These are phyloP conservation scores for Carex pumila DNA, from an alignment of 176 grass and related monocot genomes.

Conservation along the genomic window DNA sequence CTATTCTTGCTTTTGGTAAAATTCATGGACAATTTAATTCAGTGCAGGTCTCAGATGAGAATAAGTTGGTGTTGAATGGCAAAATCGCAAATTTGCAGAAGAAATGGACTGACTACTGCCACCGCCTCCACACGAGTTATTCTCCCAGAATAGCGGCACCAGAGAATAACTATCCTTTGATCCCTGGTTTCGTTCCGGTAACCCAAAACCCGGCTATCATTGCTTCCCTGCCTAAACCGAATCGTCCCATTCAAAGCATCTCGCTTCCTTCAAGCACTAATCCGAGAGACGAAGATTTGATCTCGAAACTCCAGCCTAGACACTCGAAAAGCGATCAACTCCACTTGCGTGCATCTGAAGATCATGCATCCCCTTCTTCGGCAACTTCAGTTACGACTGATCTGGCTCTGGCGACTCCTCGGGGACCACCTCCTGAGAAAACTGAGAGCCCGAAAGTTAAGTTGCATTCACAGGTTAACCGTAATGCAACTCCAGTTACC, in stretches of 20 bases:
- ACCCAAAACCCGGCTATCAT: slow-evolving; percentile 30
- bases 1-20: slow-evolving; percentile 33
- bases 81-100: slow-evolving; percentile 63
- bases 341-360: slow-evolving; percentile 17
- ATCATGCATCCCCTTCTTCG: slow-evolving; percentile 40
- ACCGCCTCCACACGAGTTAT: slow-evolving; percentile 28
- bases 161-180: slow-evolving; percentile 35
- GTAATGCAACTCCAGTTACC: not conserved
- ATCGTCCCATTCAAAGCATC: slow-evolving; percentile 38
- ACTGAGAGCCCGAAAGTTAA: slow-evolving; percentile 10
- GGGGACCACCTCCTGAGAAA: slow-evolving; percentile 33
- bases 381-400: slow-evolving; percentile 57
- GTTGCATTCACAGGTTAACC: not conserved
- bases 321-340: slow-evolving; percentile 49
- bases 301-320: slow-evolving; percentile 38
- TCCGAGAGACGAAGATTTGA: slow-evolving; percentile 49
- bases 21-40: slow-evolving; percentile 50
- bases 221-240: slow-evolving; percentile 4
- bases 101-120: slow-evolving; percentile 71
- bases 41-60: slow-evolving; percentile 66
- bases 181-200: slow-evolving; percentile 28
- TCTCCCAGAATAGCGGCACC: slow-evolving; percentile 21
- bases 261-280: slow-evolving; percentile 43
- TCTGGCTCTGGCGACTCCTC: slow-evolving; percentile 68
- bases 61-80: slow-evolving; percentile 53